Percentiles rank a stretch among this genome's conserved stretches.
phyloP scores from a whole-genome alignment of 2,329 filamentous ascomycete genomes.

The Microthyrium microscopicum region DNA sequence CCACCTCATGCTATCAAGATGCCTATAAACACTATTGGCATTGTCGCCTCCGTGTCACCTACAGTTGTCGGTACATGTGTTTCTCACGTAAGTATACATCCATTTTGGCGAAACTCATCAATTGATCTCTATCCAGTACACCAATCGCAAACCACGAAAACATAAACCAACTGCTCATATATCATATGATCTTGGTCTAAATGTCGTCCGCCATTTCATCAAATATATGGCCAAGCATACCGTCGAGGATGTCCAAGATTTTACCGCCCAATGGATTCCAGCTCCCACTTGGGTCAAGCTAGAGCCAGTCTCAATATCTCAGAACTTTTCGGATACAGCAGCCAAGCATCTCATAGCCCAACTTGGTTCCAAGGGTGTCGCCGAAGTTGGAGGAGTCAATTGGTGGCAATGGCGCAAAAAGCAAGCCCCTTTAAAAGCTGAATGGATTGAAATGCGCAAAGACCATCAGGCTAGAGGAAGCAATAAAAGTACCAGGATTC shows the following conservation, averaged over 20 bases:
- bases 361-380: conserved; percentile 60
- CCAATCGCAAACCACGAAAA: conserved; percentile 58
- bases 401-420: conserved; percentile 84
- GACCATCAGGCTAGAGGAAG: conserved; percentile 53
- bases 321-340: conserved; percentile 45
- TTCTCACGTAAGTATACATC: conserved; percentile 69
- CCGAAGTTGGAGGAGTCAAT: conserved; percentile 58
- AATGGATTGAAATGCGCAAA: conserved; percentile 92
- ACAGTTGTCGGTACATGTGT: conserved; percentile 76
- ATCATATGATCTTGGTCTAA: conserved; percentile 83
- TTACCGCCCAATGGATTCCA: conserved; percentile 84
- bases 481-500: conserved; percentile 47
- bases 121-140: conserved; percentile 51
- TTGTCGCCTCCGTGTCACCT: conserved; percentile 71
- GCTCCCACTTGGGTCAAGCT: conserved; percentile 75
- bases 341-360: conserved; percentile 54
- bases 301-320: conserved; percentile 49
- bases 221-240: conserved; percentile 73
- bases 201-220: conserved; percentile 75
- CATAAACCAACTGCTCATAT: conserved; percentile 79
- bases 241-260: conserved; percentile 82
- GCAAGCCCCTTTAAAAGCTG: conserved; percentile 51
- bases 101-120: neutral
- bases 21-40: conserved; percentile 62
- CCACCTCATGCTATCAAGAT: conserved; percentile 19